phyloP scores from a whole-genome alignment of 345 rosid genomes.

The Stellera chamaejasme region DNA sequence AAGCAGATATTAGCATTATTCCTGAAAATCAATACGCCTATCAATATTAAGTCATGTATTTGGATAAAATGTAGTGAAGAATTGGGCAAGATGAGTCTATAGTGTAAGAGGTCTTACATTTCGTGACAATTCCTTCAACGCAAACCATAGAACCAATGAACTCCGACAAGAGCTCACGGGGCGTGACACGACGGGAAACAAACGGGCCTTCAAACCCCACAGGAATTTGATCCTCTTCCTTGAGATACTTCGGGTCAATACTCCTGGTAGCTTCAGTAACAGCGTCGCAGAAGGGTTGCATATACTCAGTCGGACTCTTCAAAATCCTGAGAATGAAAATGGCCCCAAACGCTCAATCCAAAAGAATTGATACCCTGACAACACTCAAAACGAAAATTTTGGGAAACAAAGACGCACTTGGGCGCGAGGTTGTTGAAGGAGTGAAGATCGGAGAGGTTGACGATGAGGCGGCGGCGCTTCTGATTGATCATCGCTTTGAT shows the following conservation, averaged over 20 bases:
- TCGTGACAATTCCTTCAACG: conserved; percentile 90
- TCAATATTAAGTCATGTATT: not conserved
- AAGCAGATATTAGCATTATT: not conserved
- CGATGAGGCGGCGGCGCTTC: conserved; percentile 87
- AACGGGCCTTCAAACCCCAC: conserved; percentile 96
- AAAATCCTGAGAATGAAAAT: conserved; percentile 42
- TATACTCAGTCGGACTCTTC: conserved; percentile 69
- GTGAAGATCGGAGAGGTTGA: conserved; percentile 87
- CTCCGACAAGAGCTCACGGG: conserved; percentile 89
- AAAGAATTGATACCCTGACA: not conserved
- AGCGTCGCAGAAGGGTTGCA: conserved; percentile 92
- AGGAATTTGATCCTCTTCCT: conserved; percentile 76
- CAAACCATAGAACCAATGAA: conserved; percentile 96
- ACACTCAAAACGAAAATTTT: not conserved
- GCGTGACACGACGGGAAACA: conserved; percentile 89
- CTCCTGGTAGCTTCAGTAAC: conserved; percentile 70
- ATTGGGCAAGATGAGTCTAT: not conserved
- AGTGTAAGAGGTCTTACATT: conserved; percentile 38
- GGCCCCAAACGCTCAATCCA: not conserved
- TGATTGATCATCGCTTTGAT: conserved; percentile 75
- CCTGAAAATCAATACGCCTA: not conserved
- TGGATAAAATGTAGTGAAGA: not conserved
- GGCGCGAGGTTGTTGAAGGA: conserved; percentile 54
- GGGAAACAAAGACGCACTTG: conserved; percentile 24
- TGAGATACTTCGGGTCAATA: conserved; percentile 63